Evolutionary conservation across 768 basidiomycete genomes (phyloP).

Genomic region (Suillus discolor): DNA sequence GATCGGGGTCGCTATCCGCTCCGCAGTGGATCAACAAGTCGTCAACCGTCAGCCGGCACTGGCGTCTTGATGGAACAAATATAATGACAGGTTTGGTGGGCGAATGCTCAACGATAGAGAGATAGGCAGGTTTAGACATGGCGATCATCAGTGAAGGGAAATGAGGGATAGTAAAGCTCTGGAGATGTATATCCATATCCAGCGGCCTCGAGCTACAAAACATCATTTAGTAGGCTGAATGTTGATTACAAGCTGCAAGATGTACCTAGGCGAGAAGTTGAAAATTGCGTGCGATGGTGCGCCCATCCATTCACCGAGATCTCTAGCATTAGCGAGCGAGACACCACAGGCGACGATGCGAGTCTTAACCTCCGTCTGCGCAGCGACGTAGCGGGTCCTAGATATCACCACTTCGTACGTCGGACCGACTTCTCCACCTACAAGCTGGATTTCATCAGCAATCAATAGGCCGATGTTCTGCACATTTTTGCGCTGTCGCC

Average conservation of each 20-base stretch:
- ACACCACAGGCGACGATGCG: constrained; percentile 95
- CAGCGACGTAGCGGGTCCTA: constrained; percentile 93
- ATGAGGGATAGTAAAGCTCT: constrained; percentile 95
- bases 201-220: constrained; percentile 82
- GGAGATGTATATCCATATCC: constrained; percentile 96
- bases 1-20: constrained; percentile 81
- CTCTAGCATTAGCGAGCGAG: constrained; percentile 92
- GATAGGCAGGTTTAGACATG: constrained; percentile 98
- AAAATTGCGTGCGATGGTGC: constrained; percentile 92
- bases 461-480: constrained; percentile 92
- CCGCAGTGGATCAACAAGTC: constrained; percentile 87
- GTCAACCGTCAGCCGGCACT: constrained; percentile 92
- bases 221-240: constrained; percentile 7
- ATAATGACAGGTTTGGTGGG: constrained; percentile 84
- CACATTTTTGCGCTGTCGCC: constrained; percentile 97
- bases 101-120: constrained; percentile 88
- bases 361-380: constrained; percentile 90
- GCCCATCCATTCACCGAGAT: constrained; percentile 98
- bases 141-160: constrained; percentile 98
- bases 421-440: constrained; percentile 93
- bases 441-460: constrained; percentile 92
- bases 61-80: constrained; percentile 91
- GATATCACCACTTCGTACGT: constrained; percentile 97
- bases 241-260: neutral
- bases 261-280: constrained; percentile 92